Evolutionary conservation across 768 basidiomycete genomes (phyloP).

Genomic region (Xerocomellus amylosporus): DNA sequence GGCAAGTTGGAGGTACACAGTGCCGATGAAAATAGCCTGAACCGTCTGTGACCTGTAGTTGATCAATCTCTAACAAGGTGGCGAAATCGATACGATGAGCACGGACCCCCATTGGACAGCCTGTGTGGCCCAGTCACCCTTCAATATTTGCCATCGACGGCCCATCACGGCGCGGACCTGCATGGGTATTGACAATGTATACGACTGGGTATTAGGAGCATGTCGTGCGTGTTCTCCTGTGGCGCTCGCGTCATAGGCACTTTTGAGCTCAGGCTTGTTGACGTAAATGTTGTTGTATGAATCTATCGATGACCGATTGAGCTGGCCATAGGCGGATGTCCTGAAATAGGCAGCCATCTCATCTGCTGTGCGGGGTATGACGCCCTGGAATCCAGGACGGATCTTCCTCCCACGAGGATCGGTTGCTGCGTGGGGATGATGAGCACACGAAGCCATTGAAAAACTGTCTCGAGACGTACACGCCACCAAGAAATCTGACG

Average conservation of each 20-base stretch:
- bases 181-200: slow-evolving; percentile 43
- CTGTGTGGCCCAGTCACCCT: slow-evolving; percentile 38
- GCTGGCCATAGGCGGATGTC: slow-evolving; percentile 37
- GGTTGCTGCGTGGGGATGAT: slow-evolving; percentile 37
- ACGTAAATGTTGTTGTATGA: slow-evolving; percentile 44
- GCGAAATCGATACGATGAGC: slow-evolving; percentile 31
- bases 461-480: slow-evolving; percentile 35
- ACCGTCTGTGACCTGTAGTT: slow-evolving; percentile 35
- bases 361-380: slow-evolving; percentile 50
- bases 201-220: slow-evolving; percentile 40
- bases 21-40: slow-evolving; percentile 25
- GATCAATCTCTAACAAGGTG: slow-evolving; percentile 33
- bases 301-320: slow-evolving; percentile 47
- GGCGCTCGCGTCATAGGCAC: slow-evolving; percentile 48
- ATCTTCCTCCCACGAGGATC: slow-evolving; percentile 58
- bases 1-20: slow-evolving; percentile 42
- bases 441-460: background rate
- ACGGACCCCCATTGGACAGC: slow-evolving; percentile 36
- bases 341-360: slow-evolving; percentile 55
- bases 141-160: slow-evolving; percentile 45
- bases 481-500: slow-evolving; percentile 56
- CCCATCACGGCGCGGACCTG: slow-evolving; percentile 45
- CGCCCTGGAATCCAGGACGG: slow-evolving; percentile 38
- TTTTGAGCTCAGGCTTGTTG: slow-evolving; percentile 41
- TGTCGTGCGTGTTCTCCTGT: slow-evolving; percentile 49